Percentiles rank a stretch among this genome's conserved stretches.
Evolutionary conservation across 1,284 basidiomycete genomes (phyloP).

Genomic region (Grifola frondosa): DNA sequence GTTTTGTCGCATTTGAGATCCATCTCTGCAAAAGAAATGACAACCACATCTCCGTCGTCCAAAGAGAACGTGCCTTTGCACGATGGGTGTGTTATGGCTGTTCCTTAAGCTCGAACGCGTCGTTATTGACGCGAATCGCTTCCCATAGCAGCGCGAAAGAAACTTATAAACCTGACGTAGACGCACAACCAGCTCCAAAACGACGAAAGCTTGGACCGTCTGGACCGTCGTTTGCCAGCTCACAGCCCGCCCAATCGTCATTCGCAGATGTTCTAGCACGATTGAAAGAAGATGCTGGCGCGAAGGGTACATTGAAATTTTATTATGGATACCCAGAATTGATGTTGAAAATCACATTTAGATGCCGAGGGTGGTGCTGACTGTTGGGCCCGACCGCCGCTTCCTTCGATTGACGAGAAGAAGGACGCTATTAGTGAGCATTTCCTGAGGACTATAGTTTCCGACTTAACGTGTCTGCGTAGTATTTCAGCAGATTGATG

Average conservation of each 20-base stretch:
- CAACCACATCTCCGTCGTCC: slow-evolving; percentile 18
- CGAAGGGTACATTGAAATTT: slow-evolving; percentile 37
- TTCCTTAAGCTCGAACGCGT: slow-evolving; percentile 3
- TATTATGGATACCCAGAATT: background rate
- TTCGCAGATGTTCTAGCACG: slow-evolving; percentile 80
- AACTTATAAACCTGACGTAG: slow-evolving; percentile 24
- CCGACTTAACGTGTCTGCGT: background rate
- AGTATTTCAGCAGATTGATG: slow-evolving; percentile 95
- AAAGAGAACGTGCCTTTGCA: slow-evolving; percentile 32
- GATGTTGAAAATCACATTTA: background rate
- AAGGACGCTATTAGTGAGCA: slow-evolving; percentile 60
- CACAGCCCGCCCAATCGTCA: slow-evolving; percentile 44
- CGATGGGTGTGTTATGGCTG: slow-evolving; percentile 17
- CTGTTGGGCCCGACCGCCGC: slow-evolving; percentile 73
- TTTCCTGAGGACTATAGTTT: background rate
- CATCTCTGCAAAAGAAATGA: slow-evolving; percentile 8
- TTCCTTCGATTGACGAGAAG: slow-evolving; percentile 56
- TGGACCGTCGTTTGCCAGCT: slow-evolving; percentile 33
- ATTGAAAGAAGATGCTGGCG: slow-evolving; percentile 67
- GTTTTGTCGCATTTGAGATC: too few relatives aligned
- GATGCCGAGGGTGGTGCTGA: slow-evolving; percentile 75
- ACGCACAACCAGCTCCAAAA: slow-evolving; percentile 51
- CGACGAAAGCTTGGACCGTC: slow-evolving; percentile 53
- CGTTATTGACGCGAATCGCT: background rate
- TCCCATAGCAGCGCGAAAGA: slow-evolving; percentile 13